These are phyloP conservation scores for Boehmeria nivea DNA, from an alignment of 306 rosid species.

Conservation along the genomic window DNA sequence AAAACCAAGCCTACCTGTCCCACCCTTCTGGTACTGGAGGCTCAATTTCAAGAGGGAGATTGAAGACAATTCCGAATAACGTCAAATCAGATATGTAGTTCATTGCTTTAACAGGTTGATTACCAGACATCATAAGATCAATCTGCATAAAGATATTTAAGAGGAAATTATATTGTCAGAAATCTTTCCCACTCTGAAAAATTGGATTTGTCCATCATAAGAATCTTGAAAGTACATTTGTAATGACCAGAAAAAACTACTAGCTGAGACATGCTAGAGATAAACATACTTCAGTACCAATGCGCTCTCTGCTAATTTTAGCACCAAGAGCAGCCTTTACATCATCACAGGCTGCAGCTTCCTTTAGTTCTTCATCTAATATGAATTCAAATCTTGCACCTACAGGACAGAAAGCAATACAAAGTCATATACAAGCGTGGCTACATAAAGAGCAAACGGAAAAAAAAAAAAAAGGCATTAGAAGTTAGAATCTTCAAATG, in stretches of 20 bases:
- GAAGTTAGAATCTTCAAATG: too few species aligned
- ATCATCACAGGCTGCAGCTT: slow-evolving; percentile 78
- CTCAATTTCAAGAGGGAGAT: slow-evolving; percentile 50
- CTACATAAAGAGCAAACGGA: background rate
- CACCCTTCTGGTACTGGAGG: slow-evolving; percentile 59
- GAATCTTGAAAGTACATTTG: slow-evolving; percentile 7
- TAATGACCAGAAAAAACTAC: slow-evolving; percentile 10
- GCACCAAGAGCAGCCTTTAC: slow-evolving; percentile 74
- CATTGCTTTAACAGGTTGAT: slow-evolving; percentile 82
- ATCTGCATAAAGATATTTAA: slow-evolving; percentile 33
- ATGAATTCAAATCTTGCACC: slow-evolving; percentile 80
- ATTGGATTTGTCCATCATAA: background rate
- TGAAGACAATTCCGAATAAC: slow-evolving; percentile 72
- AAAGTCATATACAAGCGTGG: slow-evolving; percentile 4
- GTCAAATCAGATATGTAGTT: slow-evolving; percentile 55
- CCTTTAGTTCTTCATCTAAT: slow-evolving; percentile 73
- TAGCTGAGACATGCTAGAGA: slow-evolving; percentile 12
- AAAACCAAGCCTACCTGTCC: slow-evolving; percentile 50
- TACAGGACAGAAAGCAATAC: slow-evolving; percentile 16
- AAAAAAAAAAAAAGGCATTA: background rate
- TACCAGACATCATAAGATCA: slow-evolving; percentile 83
- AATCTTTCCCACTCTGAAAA: slow-evolving; percentile 5
- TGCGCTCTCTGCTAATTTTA: slow-evolving; percentile 89
- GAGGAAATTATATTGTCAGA: slow-evolving; percentile 1
- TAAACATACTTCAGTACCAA: slow-evolving; percentile 70